phyloP scores from a whole-genome alignment of 441 rosid genomes.

The Pelargonium myrrhifolium region DNA sequence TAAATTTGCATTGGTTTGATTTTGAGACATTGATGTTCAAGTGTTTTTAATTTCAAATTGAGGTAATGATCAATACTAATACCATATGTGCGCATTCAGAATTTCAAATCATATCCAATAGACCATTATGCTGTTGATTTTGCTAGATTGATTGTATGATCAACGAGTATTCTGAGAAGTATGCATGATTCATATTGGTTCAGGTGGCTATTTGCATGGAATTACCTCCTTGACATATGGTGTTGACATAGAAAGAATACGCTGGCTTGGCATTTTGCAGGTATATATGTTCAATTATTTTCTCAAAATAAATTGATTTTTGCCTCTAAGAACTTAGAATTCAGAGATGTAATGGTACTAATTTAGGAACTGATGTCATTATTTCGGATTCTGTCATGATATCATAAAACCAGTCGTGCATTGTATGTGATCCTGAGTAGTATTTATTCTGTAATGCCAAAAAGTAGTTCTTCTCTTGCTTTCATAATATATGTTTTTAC shows the following conservation, averaged over 20 bases:
- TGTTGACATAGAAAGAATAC: not conserved
- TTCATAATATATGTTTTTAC: too few species aligned
- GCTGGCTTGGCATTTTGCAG: not conserved
- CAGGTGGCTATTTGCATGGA: constrained; percentile 1
- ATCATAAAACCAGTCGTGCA: not conserved
- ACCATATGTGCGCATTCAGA: not conserved
- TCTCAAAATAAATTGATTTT: not conserved
- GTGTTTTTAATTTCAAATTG: too few species aligned
- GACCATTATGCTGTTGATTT: not conserved
- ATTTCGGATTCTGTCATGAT: not conserved
- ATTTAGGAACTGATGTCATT: not conserved
- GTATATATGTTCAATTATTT: not conserved
- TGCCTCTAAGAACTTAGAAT: not conserved
- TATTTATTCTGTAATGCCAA: not conserved
- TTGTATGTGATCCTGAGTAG: not conserved
- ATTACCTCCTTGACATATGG: not conserved
- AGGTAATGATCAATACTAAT: not conserved
- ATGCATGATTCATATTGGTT: not conserved
- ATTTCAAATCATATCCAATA: not conserved
- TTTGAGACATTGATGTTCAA: not conserved
- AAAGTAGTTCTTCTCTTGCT: too few species aligned
- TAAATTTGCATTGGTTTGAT: too few species aligned
- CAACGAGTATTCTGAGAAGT: not conserved
- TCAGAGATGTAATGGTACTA: not conserved
- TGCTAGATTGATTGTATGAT: not conserved